Evolutionary conservation across 139 green algal genomes (phyloP).

Genomic region (Tetradesmus lagerheimii): DNA sequence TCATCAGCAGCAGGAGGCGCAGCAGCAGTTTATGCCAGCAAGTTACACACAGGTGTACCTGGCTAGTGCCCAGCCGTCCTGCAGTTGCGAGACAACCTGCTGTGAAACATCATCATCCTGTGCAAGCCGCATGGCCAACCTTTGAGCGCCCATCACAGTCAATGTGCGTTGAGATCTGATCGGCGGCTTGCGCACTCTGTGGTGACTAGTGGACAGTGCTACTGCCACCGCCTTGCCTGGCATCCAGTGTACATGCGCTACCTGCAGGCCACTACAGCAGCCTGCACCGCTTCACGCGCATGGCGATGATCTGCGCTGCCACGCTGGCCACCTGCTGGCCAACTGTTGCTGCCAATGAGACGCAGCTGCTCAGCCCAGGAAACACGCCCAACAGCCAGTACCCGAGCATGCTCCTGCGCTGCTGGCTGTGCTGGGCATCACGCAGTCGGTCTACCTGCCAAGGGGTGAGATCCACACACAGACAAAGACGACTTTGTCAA

Average conservation of each 20-base stretch:
- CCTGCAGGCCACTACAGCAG: not conserved
- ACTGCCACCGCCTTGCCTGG: not conserved
- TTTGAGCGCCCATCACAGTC: not conserved
- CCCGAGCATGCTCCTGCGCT: not conserved
- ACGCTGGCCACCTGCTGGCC: not conserved
- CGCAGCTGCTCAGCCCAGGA: not conserved
- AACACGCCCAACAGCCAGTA: not conserved
- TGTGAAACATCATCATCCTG: not conserved
- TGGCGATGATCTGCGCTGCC: not conserved
- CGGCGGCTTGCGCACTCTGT: too few species aligned
- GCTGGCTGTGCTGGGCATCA: conserved; percentile 13
- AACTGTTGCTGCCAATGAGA: not conserved
- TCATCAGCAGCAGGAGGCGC: too few species aligned
- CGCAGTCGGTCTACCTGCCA: conserved; percentile 10
- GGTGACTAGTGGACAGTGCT: too few species aligned
- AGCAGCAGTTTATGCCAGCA: too few species aligned
- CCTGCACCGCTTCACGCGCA: not conserved
- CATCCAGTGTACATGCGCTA: not conserved
- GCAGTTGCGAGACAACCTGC: too few species aligned
- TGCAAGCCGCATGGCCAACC: not conserved
- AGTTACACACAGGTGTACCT: too few species aligned
- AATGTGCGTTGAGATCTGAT: too few species aligned
- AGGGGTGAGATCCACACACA: not conserved
- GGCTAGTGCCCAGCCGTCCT: too few species aligned
- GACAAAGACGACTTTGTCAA: too few species aligned